Evolutionary conservation across 371 early-diverging fungal genomes (phyloP), one percentile per base, ranked within the genome.

Genomic region (Mucor saturninus): DNA sequence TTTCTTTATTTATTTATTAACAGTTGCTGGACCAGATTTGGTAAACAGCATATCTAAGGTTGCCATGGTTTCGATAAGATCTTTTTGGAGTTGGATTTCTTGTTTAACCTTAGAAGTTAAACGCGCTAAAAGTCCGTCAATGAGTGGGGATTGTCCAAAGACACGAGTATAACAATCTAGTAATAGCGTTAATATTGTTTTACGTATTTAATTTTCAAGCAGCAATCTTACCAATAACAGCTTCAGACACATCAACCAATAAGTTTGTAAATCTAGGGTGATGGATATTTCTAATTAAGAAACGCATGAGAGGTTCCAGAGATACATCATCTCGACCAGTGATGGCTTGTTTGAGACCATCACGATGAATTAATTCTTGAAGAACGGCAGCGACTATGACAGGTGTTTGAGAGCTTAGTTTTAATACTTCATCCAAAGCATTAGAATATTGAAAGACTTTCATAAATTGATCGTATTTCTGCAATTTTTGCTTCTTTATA

Each of bases 291-390:
- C 81, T 86, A 49, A 87, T 73, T 39, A 96, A 67, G 69, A 96
- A 97, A 45, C 84, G 83, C 39, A 93, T 77, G 46, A 96, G 66
- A 5, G 95, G 93, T 64, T 90, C 91, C 56, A 98, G 73, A 8
- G 90, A 81, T 38, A 86, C 83, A 64, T 96, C 97, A 73, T 95
- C 95, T 37, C 97, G 83, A 65, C 95, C 94, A 21, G 90, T 81
- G 58, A 98, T 81, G 2, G 98, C 95, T 9, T 74, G 67, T 49
- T 74, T 80, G 10, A 98, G 78, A 14, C 88, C 95, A 59, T 91
- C 93, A 59, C 96, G 89, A 61, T 91, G 91, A 38, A 93, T 81
- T 38, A 98, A 81, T 75, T 98, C 98, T 68, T 95, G 92, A 52
- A 97, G 72, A 63, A 96, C 69, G 48, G 91, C 83, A 32, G 90